These are phyloP conservation scores for Prunus fruticosa DNA, from an alignment of 306 rosid genomes.

Conservation along the genomic window DNA sequence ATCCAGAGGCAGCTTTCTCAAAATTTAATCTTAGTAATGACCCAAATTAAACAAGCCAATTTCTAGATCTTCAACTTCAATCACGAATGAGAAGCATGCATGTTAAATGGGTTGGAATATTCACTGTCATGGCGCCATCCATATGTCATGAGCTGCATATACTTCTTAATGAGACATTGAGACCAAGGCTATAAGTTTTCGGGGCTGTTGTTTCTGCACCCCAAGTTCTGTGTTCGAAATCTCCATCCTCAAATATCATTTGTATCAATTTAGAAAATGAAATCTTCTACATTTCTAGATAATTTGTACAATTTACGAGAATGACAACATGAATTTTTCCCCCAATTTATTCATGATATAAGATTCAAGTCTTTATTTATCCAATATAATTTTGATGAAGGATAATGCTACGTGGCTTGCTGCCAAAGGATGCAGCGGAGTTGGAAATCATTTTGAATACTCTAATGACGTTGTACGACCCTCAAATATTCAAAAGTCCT, in stretches of 20 bases:
- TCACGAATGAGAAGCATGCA: conserved; percentile 1
- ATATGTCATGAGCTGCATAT: conserved; percentile 1
- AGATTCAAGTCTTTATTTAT: too few relatives aligned
- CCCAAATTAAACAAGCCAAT: background rate
- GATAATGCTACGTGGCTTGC: conserved; percentile 7
- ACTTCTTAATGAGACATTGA: conserved; percentile 5
- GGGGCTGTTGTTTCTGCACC: background rate
- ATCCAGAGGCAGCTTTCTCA: background rate
- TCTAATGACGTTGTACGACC: background rate
- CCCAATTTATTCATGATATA: too few relatives aligned
- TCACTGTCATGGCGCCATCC: conserved; percentile 14
- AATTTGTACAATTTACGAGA: too few relatives aligned
- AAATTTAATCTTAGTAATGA: background rate
- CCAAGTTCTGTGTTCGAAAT: too few relatives aligned
- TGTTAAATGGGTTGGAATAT: conserved; percentile 8
- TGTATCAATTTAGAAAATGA: too few relatives aligned
- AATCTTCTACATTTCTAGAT: too few relatives aligned
- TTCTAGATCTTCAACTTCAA: background rate
- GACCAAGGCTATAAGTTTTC: conserved; percentile 19
- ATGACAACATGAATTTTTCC: too few relatives aligned
- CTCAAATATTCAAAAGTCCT: background rate
- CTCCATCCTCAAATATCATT: too few relatives aligned
- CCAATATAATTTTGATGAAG: too few relatives aligned
- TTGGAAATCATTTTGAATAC: background rate
- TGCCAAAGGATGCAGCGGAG: background rate